Evolutionary conservation across 163 green algal genomes (phyloP).

Genomic region (Coccomyxa subellipsoidea): DNA sequence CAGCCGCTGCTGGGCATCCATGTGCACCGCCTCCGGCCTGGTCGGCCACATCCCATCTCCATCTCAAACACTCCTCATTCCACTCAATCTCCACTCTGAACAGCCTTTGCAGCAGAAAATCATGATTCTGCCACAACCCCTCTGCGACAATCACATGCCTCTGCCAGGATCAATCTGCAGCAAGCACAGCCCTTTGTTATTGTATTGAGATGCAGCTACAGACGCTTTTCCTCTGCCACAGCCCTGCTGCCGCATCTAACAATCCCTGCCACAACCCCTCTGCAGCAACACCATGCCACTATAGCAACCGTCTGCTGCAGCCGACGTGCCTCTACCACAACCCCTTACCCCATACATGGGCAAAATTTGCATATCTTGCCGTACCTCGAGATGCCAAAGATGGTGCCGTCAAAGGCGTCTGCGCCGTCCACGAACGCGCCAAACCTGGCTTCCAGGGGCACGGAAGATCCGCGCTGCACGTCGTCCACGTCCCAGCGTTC

Average conservation of each 20-base stretch:
- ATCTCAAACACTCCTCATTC: neutral
- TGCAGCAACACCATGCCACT: too few species aligned
- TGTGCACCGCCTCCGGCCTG: slow-evolving; percentile 44
- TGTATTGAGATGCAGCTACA: too few species aligned
- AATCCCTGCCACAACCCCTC: too few species aligned
- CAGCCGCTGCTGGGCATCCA: slow-evolving; percentile 65
- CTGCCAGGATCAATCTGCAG: too few species aligned
- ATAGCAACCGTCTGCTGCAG: too few species aligned
- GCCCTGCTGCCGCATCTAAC: too few species aligned
- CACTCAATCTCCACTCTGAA: neutral
- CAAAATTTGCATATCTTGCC: neutral
- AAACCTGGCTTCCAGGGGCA: slow-evolving; percentile 27
- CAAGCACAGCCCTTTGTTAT: too few species aligned
- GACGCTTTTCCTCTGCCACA: too few species aligned
- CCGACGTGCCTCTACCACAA: too few species aligned
- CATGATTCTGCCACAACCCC: too few species aligned
- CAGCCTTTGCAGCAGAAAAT: neutral
- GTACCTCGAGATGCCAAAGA: slow-evolving; percentile 51
- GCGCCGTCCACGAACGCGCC: slow-evolving; percentile 49
- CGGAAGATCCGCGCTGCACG: slow-evolving; percentile 11
- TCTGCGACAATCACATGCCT: too few species aligned
- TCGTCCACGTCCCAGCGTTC: slow-evolving; percentile 53
- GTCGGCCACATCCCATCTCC: neutral
- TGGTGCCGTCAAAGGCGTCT: slow-evolving; percentile 59
- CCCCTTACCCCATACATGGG: too few species aligned